Percentiles rank a stretch among this genome's conserved stretches.
These are phyloP conservation scores for Apophysomyces elegans DNA, from an alignment of 371 early-diverging fungal genomes.

Conservation along the genomic window DNA sequence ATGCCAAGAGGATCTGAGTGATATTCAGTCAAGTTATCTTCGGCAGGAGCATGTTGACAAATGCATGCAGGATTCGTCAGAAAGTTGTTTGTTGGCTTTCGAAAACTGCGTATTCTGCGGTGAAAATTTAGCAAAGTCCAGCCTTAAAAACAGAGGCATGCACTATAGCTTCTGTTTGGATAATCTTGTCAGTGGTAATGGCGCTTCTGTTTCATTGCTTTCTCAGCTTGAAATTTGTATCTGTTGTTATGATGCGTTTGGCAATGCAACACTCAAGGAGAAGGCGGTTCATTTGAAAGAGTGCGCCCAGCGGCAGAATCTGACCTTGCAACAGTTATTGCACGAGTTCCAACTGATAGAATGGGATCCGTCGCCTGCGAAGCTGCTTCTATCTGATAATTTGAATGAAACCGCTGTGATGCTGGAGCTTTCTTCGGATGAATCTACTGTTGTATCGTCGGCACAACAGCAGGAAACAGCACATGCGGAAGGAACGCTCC, in stretches of 20 bases:
- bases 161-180: slow-evolving; percentile 12
- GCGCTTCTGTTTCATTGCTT: not conserved
- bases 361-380: not conserved
- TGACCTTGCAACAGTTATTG: not conserved
- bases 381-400: not conserved
- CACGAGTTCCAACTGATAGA: slow-evolving; percentile 3
- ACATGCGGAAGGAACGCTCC: not conserved
- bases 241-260: slow-evolving; percentile 3
- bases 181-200: not conserved
- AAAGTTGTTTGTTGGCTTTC: not conserved
- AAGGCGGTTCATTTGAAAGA: not conserved
- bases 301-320: not conserved
- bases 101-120: slow-evolving; percentile 8
- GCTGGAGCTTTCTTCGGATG: not conserved
- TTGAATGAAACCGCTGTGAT: not conserved
- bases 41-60: slow-evolving; percentile 10
- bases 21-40: slow-evolving; percentile 16
- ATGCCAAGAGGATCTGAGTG: slow-evolving; percentile 5
- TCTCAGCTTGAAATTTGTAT: slow-evolving; percentile 8
- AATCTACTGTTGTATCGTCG: not conserved
- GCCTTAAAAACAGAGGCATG: not conserved
- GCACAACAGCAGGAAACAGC: not conserved
- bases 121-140: not conserved
- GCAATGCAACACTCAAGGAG: not conserved
- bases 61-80: slow-evolving; percentile 1